phyloP scores from a whole-genome alignment of 345 rosid species.

The Balakata baccata region DNA sequence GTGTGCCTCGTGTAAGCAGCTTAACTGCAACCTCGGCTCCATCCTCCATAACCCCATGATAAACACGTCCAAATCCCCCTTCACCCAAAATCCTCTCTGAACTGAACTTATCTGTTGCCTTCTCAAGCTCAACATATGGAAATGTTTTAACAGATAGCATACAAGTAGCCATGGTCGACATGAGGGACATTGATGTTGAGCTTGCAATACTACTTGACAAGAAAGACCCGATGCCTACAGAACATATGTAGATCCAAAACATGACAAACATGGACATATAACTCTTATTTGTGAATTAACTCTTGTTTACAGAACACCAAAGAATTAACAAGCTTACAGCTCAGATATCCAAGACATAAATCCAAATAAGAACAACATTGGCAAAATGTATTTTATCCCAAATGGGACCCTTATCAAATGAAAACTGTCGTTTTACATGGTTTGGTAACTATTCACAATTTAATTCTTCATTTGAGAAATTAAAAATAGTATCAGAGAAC shows the following conservation, averaged over 20 bases:
- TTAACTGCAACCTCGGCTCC: conserved; percentile 90
- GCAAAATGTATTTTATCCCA: background rate
- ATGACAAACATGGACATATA: background rate
- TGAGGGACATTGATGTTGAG: conserved; percentile 70
- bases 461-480: background rate
- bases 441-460: background rate
- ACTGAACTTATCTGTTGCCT: conserved; percentile 88
- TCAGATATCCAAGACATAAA: background rate
- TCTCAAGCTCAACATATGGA: conserved; percentile 67
- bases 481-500: background rate
- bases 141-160: conserved; percentile 81
- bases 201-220: conserved; percentile 46
- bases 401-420: background rate
- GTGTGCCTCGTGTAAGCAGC: conserved; percentile 74
- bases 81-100: conserved; percentile 82
- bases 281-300: background rate
- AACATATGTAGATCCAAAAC: conserved; percentile 1
- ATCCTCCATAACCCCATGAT: conserved; percentile 69
- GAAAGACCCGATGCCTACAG: conserved; percentile 47
- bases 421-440: background rate
- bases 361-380: background rate
- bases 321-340: background rate
- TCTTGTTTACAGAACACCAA: background rate
- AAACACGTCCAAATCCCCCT: conserved; percentile 99
- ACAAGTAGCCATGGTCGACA: conserved; percentile 77